Evolutionary conservation across 805 yeast species (phyloP).

Genomic region (Hagleromyces aurorensis): DNA sequence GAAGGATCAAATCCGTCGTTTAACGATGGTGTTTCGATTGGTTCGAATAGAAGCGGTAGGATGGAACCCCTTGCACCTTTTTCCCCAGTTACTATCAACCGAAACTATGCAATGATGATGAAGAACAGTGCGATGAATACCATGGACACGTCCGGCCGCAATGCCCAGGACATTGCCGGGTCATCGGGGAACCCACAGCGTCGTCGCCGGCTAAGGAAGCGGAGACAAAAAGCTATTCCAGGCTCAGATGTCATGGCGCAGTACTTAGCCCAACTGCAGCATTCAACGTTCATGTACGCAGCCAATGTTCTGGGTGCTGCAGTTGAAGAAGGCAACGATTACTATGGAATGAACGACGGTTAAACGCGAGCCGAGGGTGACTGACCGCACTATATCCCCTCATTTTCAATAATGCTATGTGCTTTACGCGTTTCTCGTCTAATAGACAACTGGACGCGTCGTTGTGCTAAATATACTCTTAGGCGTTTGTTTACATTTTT

Average conservation of each 20-base stretch:
- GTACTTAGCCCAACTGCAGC: conserved; percentile 65
- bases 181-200: conserved; percentile 3
- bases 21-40: conserved; percentile 8
- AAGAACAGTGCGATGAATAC: conserved; percentile 4
- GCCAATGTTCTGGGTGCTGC: conserved; percentile 45
- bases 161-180: conserved; percentile 1
- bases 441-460: no score
- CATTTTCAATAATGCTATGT: no score
- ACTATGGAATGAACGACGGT: conserved; percentile 16
- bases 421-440: no score
- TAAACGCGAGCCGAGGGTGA: no score
- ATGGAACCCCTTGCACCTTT: conserved; percentile 22
- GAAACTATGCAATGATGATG: conserved; percentile 12
- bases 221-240: conserved; percentile 28
- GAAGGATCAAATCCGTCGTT: conserved; percentile 11
- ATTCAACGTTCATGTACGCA: conserved; percentile 48
- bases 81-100: conserved; percentile 21
- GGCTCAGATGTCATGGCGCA: conserved; percentile 77
- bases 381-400: no score
- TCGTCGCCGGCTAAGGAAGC: conserved; percentile 5
- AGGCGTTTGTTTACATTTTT: no score
- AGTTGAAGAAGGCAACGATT: conserved; percentile 28
- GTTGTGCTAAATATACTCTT: no score
- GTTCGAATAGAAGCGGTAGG: conserved; percentile 14
- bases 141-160: background rate